phyloP scores from a whole-genome alignment of 768 basidiomycete genomes.

The Tricholomella constricta region DNA sequence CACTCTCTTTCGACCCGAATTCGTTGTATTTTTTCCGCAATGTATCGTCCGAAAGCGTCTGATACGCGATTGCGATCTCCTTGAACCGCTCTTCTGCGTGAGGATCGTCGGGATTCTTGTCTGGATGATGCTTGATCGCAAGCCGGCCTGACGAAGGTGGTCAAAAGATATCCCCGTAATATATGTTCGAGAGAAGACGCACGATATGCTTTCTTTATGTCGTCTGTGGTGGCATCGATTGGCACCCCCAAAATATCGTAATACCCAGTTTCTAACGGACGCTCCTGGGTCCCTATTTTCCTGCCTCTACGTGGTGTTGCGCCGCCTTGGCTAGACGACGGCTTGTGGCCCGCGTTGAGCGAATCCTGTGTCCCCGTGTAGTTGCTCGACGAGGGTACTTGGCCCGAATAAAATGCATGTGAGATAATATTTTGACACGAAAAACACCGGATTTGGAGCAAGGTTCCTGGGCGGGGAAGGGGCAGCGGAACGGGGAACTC shows the following conservation, averaged over 20 bases:
- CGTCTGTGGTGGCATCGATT: constrained; percentile 74
- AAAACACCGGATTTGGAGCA: constrained; percentile 72
- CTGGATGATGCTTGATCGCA: constrained; percentile 90
- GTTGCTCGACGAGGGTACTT: constrained; percentile 42
- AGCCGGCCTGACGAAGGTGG: constrained; percentile 54
- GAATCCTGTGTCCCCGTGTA: constrained; percentile 3
- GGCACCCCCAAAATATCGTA: constrained; percentile 84
- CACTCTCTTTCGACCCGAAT: constrained; percentile 83
- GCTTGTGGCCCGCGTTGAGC: constrained; percentile 20
- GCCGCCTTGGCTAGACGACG: constrained; percentile 24
- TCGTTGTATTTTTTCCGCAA: constrained; percentile 89
- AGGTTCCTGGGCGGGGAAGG: constrained; percentile 52
- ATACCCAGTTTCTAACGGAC: constrained; percentile 87
- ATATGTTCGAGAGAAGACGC: constrained; percentile 32
- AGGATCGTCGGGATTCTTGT: constrained; percentile 90
- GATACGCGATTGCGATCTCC: constrained; percentile 87
- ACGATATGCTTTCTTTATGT: constrained; percentile 93
- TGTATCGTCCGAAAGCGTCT: constrained; percentile 76
- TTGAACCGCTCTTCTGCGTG: constrained; percentile 88
- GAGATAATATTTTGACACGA: constrained; percentile 60
- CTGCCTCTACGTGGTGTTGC: constrained; percentile 50
- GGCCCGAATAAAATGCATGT: constrained; percentile 69
- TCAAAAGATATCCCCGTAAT: neutral
- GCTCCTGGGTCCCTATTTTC: constrained; percentile 87
- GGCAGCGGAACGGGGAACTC: constrained; percentile 73